Evolutionary conservation across 2,329 filamentous ascomycete species (phyloP), one percentile per base, ranked within the genome.

Genomic region (Scorias spongiosa): DNA sequence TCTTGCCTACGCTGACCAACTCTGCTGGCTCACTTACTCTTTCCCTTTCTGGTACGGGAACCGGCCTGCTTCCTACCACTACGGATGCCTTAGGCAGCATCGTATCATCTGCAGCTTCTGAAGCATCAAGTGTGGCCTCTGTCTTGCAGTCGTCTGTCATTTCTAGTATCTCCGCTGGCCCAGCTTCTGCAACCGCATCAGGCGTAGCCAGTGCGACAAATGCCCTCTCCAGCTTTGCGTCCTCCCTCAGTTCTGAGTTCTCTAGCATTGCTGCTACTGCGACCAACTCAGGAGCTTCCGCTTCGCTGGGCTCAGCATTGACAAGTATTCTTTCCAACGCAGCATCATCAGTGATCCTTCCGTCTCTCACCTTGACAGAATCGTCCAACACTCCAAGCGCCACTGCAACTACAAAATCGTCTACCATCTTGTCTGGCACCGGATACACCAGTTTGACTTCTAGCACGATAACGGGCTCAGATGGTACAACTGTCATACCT

Each of bases 321-420:
- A 59, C 56, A 5, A 56, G 54, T 44, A 51, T 59, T 11, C 42
- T 58, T 15, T 57, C 57, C 2, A 56, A 52, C 40, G 56, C 54
- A 17, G 51, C 54, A 10, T 52, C 56, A 9, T 51, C 52, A 17
- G 15, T 37, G 11, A 42, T 29, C 20, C 11, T 28, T 2, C 29
- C 40, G 10, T 26, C 45, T 42, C 34, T 36, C 2, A 41, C 40
- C 30, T 41, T 41, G 29, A 34, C 48, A 30, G 41, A 17, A 9
- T 30, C 47, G 2, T 42, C 40, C 30, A 36, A 26, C 4, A 40
- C 40, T 29, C 43, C 41, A 10, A 5, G 41, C 2, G 20, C 43
- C 28, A 51, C 45, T 14, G 43, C 45, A 6, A 44, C 43, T 20
- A 41, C 46, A 2, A 26, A 26, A 26, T 7, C 20, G 20, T 42